Evolutionary conservation across 805 yeast genomes (phyloP).

Genomic region (Teunomyces lycoperdinae): DNA sequence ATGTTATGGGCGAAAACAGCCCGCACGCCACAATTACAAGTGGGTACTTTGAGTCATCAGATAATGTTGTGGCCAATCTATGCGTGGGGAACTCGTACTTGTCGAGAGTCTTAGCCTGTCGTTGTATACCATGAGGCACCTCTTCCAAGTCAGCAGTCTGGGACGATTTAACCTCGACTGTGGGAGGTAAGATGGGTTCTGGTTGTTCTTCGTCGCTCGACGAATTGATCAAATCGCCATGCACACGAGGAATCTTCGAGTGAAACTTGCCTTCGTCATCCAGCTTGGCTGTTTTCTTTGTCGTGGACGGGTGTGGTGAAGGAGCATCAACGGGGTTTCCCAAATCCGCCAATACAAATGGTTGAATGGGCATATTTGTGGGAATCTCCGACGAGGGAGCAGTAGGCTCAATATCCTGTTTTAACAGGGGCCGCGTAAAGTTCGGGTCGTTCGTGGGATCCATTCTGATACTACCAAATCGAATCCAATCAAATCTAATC

Average conservation of each 20-base stretch:
- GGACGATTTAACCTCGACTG: constrained; percentile 46
- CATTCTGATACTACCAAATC: constrained; percentile 42
- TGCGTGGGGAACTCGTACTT: constrained; percentile 85
- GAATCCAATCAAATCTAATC: not conserved
- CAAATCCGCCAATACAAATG: constrained; percentile 72
- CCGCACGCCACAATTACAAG: constrained; percentile 97
- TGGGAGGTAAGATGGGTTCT: constrained; percentile 31
- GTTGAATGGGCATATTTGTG: constrained; percentile 71
- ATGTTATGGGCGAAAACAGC: constrained; percentile 93
- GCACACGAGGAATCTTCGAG: constrained; percentile 50
- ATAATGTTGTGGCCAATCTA: constrained; percentile 65
- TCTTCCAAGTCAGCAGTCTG: constrained; percentile 95
- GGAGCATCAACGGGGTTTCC: constrained; percentile 75
- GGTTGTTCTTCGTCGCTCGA: constrained; percentile 35
- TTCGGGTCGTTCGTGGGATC: constrained; percentile 93
- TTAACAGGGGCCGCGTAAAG: constrained; percentile 79
- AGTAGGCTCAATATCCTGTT: constrained; percentile 58
- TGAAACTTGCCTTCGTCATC: constrained; percentile 19
- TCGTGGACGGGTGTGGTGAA: constrained; percentile 46
- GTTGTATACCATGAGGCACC: constrained; percentile 88
- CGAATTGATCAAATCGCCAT: constrained; percentile 50
- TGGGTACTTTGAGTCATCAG: constrained; percentile 79
- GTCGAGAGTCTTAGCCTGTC: constrained; percentile 74
- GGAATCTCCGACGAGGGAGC: constrained; percentile 73
- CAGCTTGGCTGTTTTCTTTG: constrained; percentile 5